Evolutionary conservation across 148 eudicot genomes (phyloP), one percentile per base, ranked within the genome.

Genomic region (Chenopodium suecicum): DNA sequence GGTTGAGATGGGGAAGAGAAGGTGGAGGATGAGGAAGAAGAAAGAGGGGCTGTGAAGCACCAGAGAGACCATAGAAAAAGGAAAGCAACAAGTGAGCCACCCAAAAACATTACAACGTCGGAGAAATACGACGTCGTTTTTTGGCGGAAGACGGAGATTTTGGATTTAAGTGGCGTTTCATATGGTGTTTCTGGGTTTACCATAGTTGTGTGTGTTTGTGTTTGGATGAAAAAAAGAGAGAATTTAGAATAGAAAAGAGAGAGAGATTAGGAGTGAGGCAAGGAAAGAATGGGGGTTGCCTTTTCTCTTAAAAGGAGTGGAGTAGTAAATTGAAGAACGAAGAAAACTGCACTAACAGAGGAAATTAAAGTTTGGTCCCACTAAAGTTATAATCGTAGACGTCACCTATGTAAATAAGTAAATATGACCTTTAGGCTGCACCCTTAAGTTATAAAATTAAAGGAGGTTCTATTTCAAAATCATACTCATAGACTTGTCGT

Each of bases 61-160:
- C 89, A 85, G 6, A 92, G 60, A 32, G 88, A 89, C 91, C 90
- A 93, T 3, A 92, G 32, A 4, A 89, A 37, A 19, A 94, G 78
- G 34, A 91, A 82, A 7, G 89, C 92, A 0, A 85, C 84, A 12
- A 89, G 41, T 27, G 86, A 81, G 0, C 91, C 91, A 44, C 89
- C 88, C 41, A 74, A 71, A 77, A 84, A 84, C 69, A 86, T 79
- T 20, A 84, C 19, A 4, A 62, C 34, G 64, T 88, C 88, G 70
- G 88, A 74, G 68, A 85, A 29, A 54, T 76, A 71, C 75, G 91
- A 82, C 52, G 89, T 1, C 67, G 88, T 34, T 73, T 84, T 90
- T 31, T 25, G 71, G 22, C 83, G 73, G 8, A 63, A 63, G 19
- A 14, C 31, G 77, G 65, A 7, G 22, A 79, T n/a, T 25, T 68